Evolutionary conservation across 2,329 filamentous ascomycete species (phyloP), one percentile per base, ranked within the genome.

Genomic region (Neoarthrinium moseri): DNA sequence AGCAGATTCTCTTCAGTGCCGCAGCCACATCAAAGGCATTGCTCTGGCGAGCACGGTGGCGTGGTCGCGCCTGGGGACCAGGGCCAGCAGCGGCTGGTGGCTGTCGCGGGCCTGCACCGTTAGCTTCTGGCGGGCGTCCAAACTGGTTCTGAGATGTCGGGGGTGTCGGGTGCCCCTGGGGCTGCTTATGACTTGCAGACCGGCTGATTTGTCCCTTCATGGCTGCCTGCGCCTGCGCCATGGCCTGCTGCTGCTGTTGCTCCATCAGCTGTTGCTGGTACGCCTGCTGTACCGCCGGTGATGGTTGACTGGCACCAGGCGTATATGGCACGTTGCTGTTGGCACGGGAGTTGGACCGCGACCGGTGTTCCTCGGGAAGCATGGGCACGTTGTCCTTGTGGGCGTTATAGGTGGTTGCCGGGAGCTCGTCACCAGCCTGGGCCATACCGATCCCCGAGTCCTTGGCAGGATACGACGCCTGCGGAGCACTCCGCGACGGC

Each of bases 1-100:
- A 91, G 66, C 94, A 97, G 53, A 99, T 97, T 24, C 88, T 83
- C 65, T 91, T 89, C 43, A 99, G 77, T 15, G 89, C 84, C 17
- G 83, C 81, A 30, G 95, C 79, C 45, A 99, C 88, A 61, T 99
- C 92, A 46, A 89, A 78, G 36, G 80, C 84, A 54, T 82, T 89
- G 64, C 87, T 95, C 62, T 91, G 89, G 37, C 91, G 83, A 32
- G 84, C 75, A 45, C 90, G 80, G 57, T 91, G 88, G 50, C 91
- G 83, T 17, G 89, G 87, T 43, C 91, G 77, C 75, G 33, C 69
- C 69, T 53, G 84, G 73, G 62, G 68, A 7, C 60, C 67, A 26
- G 66, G 64, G 56, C 48, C 67, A 54, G 46, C 55, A 54, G 46
- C 55, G 33, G 71, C 70, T 52, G 57, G 66, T 43, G 58, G 70